Evolutionary conservation across 495 filamentous ascomycete species (phyloP).

Genomic region (Penicillium cosmopolitanum): DNA sequence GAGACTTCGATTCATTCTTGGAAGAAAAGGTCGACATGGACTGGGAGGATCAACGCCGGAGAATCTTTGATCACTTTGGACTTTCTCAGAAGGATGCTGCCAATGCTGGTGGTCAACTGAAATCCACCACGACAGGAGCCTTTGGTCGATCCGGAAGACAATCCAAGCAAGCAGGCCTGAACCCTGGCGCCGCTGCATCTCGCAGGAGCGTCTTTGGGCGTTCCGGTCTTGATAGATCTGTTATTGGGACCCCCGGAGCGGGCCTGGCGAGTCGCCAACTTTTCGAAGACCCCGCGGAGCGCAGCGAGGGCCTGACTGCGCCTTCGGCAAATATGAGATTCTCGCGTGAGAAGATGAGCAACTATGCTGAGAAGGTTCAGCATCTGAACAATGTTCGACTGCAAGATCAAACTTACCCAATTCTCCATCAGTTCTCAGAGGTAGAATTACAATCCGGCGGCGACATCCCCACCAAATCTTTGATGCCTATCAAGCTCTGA

Average conservation of each 20-base stretch:
- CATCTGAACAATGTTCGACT: slow-evolving; percentile 73
- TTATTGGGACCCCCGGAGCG: slow-evolving; percentile 75
- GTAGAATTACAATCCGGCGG: slow-evolving; percentile 71
- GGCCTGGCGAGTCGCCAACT: slow-evolving; percentile 56
- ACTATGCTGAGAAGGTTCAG: slow-evolving; percentile 75
- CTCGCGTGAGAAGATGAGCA: slow-evolving; percentile 76
- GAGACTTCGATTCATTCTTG: slow-evolving; percentile 88
- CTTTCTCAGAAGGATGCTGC: slow-evolving; percentile 66
- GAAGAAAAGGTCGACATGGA: slow-evolving; percentile 94
- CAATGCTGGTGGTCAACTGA: slow-evolving; percentile 46
- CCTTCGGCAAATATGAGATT: slow-evolving; percentile 69
- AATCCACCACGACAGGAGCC: slow-evolving; percentile 44
- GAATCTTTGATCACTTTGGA: slow-evolving; percentile 95
- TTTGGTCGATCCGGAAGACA: slow-evolving; percentile 63
- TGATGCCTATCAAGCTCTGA: slow-evolving; percentile 77
- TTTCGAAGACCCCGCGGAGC: slow-evolving; percentile 71
- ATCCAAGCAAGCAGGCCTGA: slow-evolving; percentile 38
- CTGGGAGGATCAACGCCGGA: slow-evolving; percentile 90
- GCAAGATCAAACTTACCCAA: slow-evolving; percentile 63
- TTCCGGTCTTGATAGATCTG: slow-evolving; percentile 73
- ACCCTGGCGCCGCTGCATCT: slow-evolving; percentile 32
- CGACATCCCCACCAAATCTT: slow-evolving; percentile 68
- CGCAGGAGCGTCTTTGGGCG: slow-evolving; percentile 71
- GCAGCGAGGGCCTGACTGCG: slow-evolving; percentile 41
- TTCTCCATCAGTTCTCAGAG: slow-evolving; percentile 71